These are phyloP conservation scores for Xylaria cubensis DNA, from an alignment of 495 filamentous ascomycete genomes.

Conservation along the genomic window DNA sequence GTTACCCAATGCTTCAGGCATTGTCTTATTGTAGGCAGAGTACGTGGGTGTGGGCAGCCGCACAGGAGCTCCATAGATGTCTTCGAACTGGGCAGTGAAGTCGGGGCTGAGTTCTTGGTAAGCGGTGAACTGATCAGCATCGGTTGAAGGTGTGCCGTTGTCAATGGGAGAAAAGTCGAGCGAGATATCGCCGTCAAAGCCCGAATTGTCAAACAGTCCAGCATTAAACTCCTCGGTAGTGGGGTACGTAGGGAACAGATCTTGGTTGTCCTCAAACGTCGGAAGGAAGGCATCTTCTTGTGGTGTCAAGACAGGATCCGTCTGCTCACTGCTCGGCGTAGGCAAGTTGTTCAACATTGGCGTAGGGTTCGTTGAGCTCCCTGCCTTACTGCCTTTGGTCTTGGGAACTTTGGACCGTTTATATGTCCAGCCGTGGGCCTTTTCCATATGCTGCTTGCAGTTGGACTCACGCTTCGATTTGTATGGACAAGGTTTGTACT, in stretches of 20 bases:
- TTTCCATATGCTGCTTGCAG: slow-evolving; percentile 99
- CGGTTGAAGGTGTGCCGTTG: slow-evolving; percentile 54
- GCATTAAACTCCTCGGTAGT: slow-evolving; percentile 45
- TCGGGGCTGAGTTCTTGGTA: slow-evolving; percentile 54
- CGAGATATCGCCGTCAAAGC: slow-evolving; percentile 50
- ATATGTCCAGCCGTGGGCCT: slow-evolving; percentile 89
- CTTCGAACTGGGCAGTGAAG: slow-evolving; percentile 57
- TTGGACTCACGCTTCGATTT: slow-evolving; percentile 96
- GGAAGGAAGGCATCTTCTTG: slow-evolving; percentile 48
- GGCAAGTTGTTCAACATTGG: slow-evolving; percentile 62
- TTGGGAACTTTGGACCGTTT: slow-evolving; percentile 82
- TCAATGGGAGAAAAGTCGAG: slow-evolving; percentile 59
- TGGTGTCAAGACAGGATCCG: slow-evolving; percentile 50
- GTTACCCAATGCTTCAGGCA: slow-evolving; percentile 43
- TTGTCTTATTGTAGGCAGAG: slow-evolving; percentile 48
- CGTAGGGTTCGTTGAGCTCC: slow-evolving; percentile 57
- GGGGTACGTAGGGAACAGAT: slow-evolving; percentile 49
- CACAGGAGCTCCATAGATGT: slow-evolving; percentile 61
- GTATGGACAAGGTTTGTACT: slow-evolving; percentile 87
- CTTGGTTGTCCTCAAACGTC: slow-evolving; percentile 42
- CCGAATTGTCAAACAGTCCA: slow-evolving; percentile 35
- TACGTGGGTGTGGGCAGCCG: slow-evolving; percentile 49
- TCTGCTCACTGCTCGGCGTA: slow-evolving; percentile 54
- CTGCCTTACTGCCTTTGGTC: slow-evolving; percentile 49
- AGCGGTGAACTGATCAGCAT: slow-evolving; percentile 50